phyloP scores from a whole-genome alignment of 805 yeast genomes.

The Monosporozyma servazzii region DNA sequence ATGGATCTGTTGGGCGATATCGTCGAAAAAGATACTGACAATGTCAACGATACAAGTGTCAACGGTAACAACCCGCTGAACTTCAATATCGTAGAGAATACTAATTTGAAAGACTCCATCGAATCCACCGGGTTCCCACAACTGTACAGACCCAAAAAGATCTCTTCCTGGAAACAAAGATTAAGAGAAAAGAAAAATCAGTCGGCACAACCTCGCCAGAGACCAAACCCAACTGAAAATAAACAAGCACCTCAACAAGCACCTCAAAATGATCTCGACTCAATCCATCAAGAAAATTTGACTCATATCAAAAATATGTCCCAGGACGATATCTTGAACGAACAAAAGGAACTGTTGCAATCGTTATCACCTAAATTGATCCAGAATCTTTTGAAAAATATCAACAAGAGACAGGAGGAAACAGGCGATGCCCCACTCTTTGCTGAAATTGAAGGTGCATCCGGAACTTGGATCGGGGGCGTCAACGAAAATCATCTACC shows the following conservation, averaged over 20 bases:
- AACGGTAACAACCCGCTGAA: constrained; percentile 1
- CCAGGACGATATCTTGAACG: constrained; percentile 51
- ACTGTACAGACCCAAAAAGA: constrained; percentile 30
- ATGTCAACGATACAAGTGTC: constrained; percentile 9
- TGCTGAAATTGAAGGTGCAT: constrained; percentile 30
- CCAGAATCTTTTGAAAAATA: constrained; percentile 47
- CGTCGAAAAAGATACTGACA: constrained; percentile 46
- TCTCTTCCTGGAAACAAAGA: constrained; percentile 44
- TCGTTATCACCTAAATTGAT: constrained; percentile 62
- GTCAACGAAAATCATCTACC: constrained; percentile 19
- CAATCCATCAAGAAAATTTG: constrained; percentile 69
- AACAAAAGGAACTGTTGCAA: constrained; percentile 57
- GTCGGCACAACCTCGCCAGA: not conserved
- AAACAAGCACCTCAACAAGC: constrained; percentile 12
- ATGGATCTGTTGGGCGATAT: constrained; percentile 72
- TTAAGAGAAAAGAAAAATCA: constrained; percentile 29
- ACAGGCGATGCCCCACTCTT: constrained; percentile 32
- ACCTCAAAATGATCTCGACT: constrained; percentile 28
- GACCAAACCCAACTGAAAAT: constrained; percentile 16
- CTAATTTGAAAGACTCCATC: constrained; percentile 1
- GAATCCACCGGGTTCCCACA: constrained; percentile 26
- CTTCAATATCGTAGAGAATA: not conserved
- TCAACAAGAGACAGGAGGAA: constrained; percentile 38
- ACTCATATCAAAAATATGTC: constrained; percentile 53
- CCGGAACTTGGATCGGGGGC: constrained; percentile 33